Conservation (phyloP, 202 grass and related monocot species). For the Musa balbisiana region DNA sequence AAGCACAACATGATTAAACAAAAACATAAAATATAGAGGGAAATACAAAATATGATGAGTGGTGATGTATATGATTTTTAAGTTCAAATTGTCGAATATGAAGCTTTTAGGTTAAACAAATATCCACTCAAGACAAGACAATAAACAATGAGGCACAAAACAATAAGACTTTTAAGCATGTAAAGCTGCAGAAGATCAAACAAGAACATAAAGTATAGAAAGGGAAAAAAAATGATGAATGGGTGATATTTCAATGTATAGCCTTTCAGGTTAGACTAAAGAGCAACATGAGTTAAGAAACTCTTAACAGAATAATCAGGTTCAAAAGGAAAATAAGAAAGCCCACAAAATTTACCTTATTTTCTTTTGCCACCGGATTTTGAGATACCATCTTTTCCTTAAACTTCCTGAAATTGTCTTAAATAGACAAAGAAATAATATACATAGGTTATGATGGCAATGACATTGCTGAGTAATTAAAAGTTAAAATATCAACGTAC, state of each 20-base stretch:
- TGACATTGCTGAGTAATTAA: background rate
- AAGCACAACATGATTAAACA: background rate
- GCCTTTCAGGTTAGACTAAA: no score
- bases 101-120: no score
- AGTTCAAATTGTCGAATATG: no score
- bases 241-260: no score
- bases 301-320: background rate
- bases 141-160: background rate
- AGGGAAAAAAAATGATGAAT: background rate
- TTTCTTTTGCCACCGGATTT: conserved; percentile 43
- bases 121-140: background rate
- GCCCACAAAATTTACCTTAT: conserved; percentile 36
- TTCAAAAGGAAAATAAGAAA: background rate
- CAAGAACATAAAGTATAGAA: background rate
- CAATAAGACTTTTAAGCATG: background rate
- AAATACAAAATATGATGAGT: conserved; percentile 5
- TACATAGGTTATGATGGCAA: conserved; percentile 9
- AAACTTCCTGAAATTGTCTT: conserved; percentile 85
- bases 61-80: background rate
- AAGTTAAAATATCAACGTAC: background rate
- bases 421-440: conserved; percentile 19
- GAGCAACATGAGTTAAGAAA: no score
- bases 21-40: background rate
- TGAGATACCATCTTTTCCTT: conserved; percentile 70
- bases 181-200: background rate